These are phyloP conservation scores for Pythium apleroticum DNA, from an alignment of 352 stramenopile genomes.

Conservation along the genomic window DNA sequence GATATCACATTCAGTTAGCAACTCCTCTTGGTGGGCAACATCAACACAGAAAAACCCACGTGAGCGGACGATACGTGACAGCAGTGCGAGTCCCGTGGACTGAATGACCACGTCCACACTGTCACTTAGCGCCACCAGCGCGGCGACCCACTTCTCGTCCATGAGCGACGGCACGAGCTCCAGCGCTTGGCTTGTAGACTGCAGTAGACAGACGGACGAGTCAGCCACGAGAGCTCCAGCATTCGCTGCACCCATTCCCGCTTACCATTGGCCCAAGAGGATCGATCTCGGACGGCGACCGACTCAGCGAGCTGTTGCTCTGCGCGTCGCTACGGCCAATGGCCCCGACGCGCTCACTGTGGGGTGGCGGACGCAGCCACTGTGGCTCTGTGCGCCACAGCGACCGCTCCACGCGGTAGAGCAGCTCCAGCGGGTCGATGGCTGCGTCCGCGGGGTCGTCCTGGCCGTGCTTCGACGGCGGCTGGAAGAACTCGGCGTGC, in stretches of 20 bases:
- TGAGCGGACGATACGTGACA: conserved; percentile 47
- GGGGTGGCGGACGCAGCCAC: conserved; percentile 32
- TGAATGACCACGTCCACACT: conserved; percentile 52
- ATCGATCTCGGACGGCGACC: conserved; percentile 15
- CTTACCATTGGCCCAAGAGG: conserved; percentile 29
- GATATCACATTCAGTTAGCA: neutral
- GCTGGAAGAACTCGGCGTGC: conserved; percentile 48
- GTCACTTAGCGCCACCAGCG: conserved; percentile 56
- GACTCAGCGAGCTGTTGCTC: conserved; percentile 9
- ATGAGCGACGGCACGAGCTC: conserved; percentile 52
- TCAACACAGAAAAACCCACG: conserved; percentile 24
- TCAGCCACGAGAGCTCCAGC: neutral
- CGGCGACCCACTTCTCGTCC: conserved; percentile 62
- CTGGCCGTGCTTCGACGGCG: conserved; percentile 13
- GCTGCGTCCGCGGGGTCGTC: conserved; percentile 36
- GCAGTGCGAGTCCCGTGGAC: conserved; percentile 45
- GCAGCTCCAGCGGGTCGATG: conserved; percentile 43
- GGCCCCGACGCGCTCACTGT: conserved; percentile 14
- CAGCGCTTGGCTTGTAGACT: conserved; percentile 52
- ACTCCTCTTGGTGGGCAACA: neutral
- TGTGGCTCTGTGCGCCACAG: conserved; percentile 40
- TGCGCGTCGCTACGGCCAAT: neutral
- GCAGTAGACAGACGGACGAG: neutral
- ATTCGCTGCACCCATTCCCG: neutral
- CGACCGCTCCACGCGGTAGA: conserved; percentile 41